A percentile compares a stretch with the other conserved stretches of the same genome.
These are phyloP conservation scores for Apiospora hydei DNA, from an alignment of 2,329 filamentous ascomycete species.

Conservation along the genomic window DNA sequence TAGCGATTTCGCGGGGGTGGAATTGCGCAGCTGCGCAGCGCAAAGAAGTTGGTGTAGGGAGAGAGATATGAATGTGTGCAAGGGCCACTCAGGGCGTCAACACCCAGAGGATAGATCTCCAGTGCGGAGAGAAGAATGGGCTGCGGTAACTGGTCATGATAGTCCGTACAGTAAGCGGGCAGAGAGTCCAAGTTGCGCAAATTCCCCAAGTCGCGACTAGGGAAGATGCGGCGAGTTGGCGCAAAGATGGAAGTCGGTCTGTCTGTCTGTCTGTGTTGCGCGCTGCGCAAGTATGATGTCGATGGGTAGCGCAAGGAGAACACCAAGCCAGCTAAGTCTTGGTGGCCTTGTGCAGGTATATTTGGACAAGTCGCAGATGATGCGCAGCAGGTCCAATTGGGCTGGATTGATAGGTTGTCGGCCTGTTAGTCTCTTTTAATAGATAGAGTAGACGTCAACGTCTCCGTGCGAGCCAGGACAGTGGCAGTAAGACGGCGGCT, in stretches of 20 bases:
- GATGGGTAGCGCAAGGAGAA: slow-evolving; percentile 10
- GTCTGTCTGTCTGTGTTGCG: background rate
- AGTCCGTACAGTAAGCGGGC: slow-evolving; percentile 41
- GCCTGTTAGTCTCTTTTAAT: background rate
- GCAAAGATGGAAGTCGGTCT: background rate
- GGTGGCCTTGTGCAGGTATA: background rate
- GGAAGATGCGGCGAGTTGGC: slow-evolving; percentile 22
- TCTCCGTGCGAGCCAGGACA: slow-evolving; percentile 22
- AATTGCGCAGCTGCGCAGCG: slow-evolving; percentile 25
- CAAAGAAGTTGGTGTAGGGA: slow-evolving; percentile 31
- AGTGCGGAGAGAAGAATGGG: slow-evolving; percentile 50
- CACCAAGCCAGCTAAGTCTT: slow-evolving; percentile 12
- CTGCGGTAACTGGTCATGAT: slow-evolving; percentile 56
- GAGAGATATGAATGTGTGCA: slow-evolving; percentile 27
- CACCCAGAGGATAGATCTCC: slow-evolving; percentile 54
- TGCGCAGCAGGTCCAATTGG: slow-evolving; percentile 4
- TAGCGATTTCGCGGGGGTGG: slow-evolving; percentile 41
- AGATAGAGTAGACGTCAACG: background rate
- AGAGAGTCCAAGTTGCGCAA: slow-evolving; percentile 33
- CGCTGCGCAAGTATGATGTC: slow-evolving; percentile 19
- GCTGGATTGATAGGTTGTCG: background rate
- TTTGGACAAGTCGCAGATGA: slow-evolving; percentile 13
- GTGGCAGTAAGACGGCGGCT: slow-evolving; percentile 14
- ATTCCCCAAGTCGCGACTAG: slow-evolving; percentile 1
- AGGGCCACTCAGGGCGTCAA: slow-evolving; percentile 48